Evolutionary conservation across 2,329 filamentous ascomycete genomes (phyloP), one percentile per base, ranked within the genome.

Genomic region (Dissoconium aciculare): DNA sequence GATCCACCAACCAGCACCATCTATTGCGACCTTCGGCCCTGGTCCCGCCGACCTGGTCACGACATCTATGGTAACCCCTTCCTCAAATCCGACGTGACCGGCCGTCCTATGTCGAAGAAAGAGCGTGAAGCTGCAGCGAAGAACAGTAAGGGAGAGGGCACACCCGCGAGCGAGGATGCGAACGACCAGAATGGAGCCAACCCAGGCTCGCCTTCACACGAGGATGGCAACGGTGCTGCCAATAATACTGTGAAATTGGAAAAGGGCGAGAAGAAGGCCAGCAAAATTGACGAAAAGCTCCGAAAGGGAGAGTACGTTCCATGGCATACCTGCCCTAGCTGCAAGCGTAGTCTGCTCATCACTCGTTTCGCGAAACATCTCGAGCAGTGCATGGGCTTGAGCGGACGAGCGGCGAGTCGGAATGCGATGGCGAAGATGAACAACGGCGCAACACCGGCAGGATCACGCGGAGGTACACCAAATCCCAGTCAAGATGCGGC

Each of bases 21-120:
- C 42, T 85, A 84, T 62, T 87, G 80, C 66, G 81, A 80, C 55
- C 74, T 74, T 41, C 73, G 78, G 37, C 78, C 79, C 0, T 85
- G 78, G 61, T 78, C 82, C 37, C 71, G 80, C 43, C 75, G 79
- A 51, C 64, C 72, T 2, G 78, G 78, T 37, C 78, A 74, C 57
- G 79, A 87, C 54, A 81, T 85, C 41, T 84, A 84, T 54, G 79
- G 78, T 30, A 81, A 84, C 55, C 80, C 77, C 15, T 85, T 80
- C 67, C 74, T 80, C 10, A 74, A 73, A 11, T 75, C 77, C 13
- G 73, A 74, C 13, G 73, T 73, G 10, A 51, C 49, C 5, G 48
- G 47, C 14, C 46, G 53, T 10, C 52, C 52, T 0, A 68, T 77
- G 37, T 78, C 78, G 37, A 80, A 79, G 60, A 83, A 66, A 57